Evolutionary conservation across 192 early-diverging fungal genomes (phyloP).

Genomic region (Mortierella antarctica): DNA sequence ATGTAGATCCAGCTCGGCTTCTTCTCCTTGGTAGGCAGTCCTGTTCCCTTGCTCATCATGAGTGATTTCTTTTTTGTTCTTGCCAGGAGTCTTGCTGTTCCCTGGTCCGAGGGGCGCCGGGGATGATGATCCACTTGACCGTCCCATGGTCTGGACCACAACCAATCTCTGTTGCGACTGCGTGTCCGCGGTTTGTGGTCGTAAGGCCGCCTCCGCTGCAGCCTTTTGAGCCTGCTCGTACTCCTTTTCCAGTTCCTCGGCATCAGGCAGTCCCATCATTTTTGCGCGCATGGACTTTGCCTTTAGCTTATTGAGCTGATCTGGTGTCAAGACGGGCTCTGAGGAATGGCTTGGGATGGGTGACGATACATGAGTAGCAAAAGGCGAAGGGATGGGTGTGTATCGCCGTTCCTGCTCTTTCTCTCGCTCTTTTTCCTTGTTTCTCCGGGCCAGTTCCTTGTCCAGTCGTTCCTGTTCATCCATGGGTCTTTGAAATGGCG

Average conservation of each 20-base stretch:
- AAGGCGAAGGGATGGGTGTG: slow-evolving; percentile 47
- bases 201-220: slow-evolving; percentile 39
- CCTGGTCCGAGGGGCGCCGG: slow-evolving; percentile 34
- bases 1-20: slow-evolving; percentile 63
- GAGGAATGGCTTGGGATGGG: slow-evolving; percentile 33
- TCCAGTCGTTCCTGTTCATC: slow-evolving; percentile 40
- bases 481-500: slow-evolving; percentile 50
- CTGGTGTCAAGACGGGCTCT: slow-evolving; percentile 37
- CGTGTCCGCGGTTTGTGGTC: slow-evolving; percentile 18
- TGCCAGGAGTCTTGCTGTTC: slow-evolving; percentile 57
- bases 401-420: slow-evolving; percentile 34
- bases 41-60: slow-evolving; percentile 75
- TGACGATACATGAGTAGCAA: slow-evolving; percentile 49
- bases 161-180: slow-evolving; percentile 36
- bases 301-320: slow-evolving; percentile 88
- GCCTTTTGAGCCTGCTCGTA: slow-evolving; percentile 71
- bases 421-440: slow-evolving; percentile 36
- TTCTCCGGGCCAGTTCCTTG: slow-evolving; percentile 35
- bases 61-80: slow-evolving; percentile 60
- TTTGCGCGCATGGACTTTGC: slow-evolving; percentile 85
- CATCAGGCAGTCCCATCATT: slow-evolving; percentile 72
- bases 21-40: slow-evolving; percentile 67
- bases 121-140: slow-evolving; percentile 24
- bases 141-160: slow-evolving; percentile 52
- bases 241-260: slow-evolving; percentile 73